Percentiles rank a stretch among this genome's conserved stretches.
phyloP scores from a whole-genome alignment of 2,329 filamentous ascomycete genomes.

The Colletotrichum chlorophyti region DNA sequence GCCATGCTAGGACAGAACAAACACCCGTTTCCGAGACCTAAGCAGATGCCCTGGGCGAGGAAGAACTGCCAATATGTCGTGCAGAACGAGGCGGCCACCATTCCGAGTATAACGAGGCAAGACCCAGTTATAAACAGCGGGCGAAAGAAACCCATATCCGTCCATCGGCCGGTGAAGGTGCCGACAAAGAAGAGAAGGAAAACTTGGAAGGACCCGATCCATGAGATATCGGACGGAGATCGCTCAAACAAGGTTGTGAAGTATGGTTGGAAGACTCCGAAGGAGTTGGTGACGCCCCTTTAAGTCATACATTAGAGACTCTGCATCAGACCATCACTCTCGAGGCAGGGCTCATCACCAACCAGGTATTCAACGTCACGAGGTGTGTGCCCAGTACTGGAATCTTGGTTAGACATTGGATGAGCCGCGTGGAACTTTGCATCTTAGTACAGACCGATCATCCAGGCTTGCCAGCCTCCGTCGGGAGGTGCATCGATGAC shows the following conservation, averaged over 20 bases:
- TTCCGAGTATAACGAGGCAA: slow-evolving; percentile 49
- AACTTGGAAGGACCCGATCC: slow-evolving; percentile 61
- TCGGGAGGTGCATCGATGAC: slow-evolving; percentile 58
- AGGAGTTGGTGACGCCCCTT: slow-evolving; percentile 61
- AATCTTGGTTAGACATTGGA: background rate
- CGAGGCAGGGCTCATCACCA: background rate
- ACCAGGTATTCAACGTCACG: slow-evolving; percentile 58
- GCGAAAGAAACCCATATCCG: slow-evolving; percentile 60
- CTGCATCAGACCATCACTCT: too few relatives aligned
- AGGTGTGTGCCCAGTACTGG: slow-evolving; percentile 50
- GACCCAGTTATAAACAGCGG: slow-evolving; percentile 48
- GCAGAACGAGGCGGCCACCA: slow-evolving; percentile 53
- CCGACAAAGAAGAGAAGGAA: slow-evolving; percentile 63
- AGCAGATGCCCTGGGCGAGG: slow-evolving; percentile 59
- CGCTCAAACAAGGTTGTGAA: slow-evolving; percentile 49
- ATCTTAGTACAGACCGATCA: slow-evolving; percentile 42
- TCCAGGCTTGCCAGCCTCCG: slow-evolving; percentile 56
- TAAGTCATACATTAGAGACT: slow-evolving; percentile 23
- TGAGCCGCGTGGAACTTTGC: background rate
- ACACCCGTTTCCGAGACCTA: slow-evolving; percentile 65
- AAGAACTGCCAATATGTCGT: slow-evolving; percentile 62
- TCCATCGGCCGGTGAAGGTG: slow-evolving; percentile 57
- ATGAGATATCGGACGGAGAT: slow-evolving; percentile 54
- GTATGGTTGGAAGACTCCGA: slow-evolving; percentile 62
- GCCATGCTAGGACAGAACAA: slow-evolving; percentile 71